Evolutionary conservation across 176 grass and related monocot genomes (phyloP).

Genomic region (Dendrocalamus sinicus): DNA sequence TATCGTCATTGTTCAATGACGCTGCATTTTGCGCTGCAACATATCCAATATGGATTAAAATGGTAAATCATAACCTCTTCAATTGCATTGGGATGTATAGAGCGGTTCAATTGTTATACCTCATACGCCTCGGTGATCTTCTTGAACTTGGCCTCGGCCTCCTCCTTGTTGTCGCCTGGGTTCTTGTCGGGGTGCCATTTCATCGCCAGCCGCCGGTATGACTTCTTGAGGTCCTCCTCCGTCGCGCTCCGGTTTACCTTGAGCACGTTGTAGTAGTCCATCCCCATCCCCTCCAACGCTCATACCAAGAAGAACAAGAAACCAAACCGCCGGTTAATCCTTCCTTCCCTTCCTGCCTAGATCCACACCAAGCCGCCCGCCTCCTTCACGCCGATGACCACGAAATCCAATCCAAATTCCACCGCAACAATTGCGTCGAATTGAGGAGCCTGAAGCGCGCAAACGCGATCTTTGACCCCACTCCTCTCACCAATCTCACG

Average conservation of each 20-base stretch:
- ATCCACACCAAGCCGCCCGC: constrained; percentile 8
- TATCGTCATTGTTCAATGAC: neutral
- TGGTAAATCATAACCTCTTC: neutral
- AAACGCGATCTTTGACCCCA: constrained; percentile 14
- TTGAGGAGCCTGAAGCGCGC: neutral
- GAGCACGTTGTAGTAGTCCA: constrained; percentile 91
- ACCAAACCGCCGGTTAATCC: neutral
- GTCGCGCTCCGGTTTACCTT: constrained; percentile 82
- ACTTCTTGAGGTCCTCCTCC: constrained; percentile 85
- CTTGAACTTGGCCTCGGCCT: constrained; percentile 94
- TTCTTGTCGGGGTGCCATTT: constrained; percentile 95
- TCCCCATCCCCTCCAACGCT: constrained; percentile 65
- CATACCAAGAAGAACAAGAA: constrained; percentile 39
- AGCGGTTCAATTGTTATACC: constrained; percentile 38
- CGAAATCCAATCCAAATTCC: neutral
- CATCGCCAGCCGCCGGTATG: constrained; percentile 81
- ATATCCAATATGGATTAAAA: neutral
- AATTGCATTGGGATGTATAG: neutral
- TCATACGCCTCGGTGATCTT: constrained; percentile 93
- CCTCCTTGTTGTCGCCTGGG: constrained; percentile 64
- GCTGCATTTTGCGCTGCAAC: neutral
- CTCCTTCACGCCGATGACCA: neutral
- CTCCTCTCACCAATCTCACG: neutral
- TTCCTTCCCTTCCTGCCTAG: neutral
- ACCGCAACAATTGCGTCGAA: neutral